Evolutionary conservation across 495 filamentous ascomycete species (phyloP), one percentile per base, ranked within the genome.

Genomic region (Hyphodiscus hymeniophilus): DNA sequence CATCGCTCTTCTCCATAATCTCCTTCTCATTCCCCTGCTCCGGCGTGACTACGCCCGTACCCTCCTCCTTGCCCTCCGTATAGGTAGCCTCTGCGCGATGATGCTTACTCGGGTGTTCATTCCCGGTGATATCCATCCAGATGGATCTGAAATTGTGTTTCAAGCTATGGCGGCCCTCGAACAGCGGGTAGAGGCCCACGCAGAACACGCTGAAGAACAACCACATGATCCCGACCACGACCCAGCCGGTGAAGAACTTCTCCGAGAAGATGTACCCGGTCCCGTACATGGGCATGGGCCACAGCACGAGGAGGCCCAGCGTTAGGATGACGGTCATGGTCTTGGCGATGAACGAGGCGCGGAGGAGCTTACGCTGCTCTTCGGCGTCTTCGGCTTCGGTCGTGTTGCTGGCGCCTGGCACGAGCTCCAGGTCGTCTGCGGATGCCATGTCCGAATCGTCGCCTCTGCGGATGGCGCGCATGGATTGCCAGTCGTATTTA

Each of bases 211-310:
- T 77, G 56, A 71, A 76, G 61, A 90, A 84, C 48, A 89, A 61
- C 85, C 85, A 90, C 3, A 85, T 48, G 22, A 90, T 79, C 0
- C 83, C 85, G 0, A 90, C 82, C 26, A 74, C 64, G 17, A 89
- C 76, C 85, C 85, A 89, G 20, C 85, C 85, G 0, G 83, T 84
- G 68, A 89, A 89, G 69, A 89, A 89, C 56, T 74, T 72, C 69
- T 82, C 81, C 60, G 75, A 81, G 66, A 89, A 89, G 32, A 60
- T 69, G 59, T 97, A 97, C 17, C 76, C 78, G 7, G 72, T 72
- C 7, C 87, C 90, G 60, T 94, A 97, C 80, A 97, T 79, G 1
- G 90, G 90, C 73, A 95, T 92, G 7, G 91, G 91, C 91, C 91
- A 97, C 39, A 95, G 75, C 15, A 97, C 72, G 2, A 97, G 64